These are phyloP conservation scores for Termitomyces sp. DNA, from an alignment of 768 basidiomycete genomes.

Conservation along the genomic window DNA sequence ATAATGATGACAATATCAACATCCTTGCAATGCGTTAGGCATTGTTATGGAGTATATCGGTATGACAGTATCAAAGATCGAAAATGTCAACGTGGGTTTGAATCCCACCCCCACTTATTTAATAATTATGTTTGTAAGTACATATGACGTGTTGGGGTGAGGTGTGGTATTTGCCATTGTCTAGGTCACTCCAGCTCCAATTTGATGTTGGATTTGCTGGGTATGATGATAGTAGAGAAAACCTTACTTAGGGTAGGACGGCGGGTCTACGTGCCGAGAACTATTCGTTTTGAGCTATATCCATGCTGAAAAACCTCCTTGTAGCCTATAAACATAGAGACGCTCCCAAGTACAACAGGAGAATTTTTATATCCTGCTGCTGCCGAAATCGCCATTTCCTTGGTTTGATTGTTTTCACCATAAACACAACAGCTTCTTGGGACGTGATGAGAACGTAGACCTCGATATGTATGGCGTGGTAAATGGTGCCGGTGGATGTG, in stretches of 20 bases:
- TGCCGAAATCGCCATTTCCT: background rate
- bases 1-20: too few species aligned
- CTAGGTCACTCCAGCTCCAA: background rate
- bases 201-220: background rate
- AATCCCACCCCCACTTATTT: too few species aligned
- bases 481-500: background rate
- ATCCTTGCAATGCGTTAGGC: too few species aligned
- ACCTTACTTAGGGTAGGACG: background rate
- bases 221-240: background rate
- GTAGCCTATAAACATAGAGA: background rate
- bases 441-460: background rate
- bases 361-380: background rate
- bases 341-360: background rate
- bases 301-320: background rate
- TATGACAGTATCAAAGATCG: too few species aligned
- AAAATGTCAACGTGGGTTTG: too few species aligned
- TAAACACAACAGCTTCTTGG: background rate
- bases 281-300: background rate
- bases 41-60: too few species aligned
- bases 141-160: too few species aligned
- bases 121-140: too few species aligned
- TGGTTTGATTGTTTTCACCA: background rate
- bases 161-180: background rate
- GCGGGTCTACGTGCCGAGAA: background rate
- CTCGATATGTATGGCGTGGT: too few species aligned